Conservation (phyloP, 2,329 filamentous ascomycete species). For the Boeremia lycopersici region DNA sequence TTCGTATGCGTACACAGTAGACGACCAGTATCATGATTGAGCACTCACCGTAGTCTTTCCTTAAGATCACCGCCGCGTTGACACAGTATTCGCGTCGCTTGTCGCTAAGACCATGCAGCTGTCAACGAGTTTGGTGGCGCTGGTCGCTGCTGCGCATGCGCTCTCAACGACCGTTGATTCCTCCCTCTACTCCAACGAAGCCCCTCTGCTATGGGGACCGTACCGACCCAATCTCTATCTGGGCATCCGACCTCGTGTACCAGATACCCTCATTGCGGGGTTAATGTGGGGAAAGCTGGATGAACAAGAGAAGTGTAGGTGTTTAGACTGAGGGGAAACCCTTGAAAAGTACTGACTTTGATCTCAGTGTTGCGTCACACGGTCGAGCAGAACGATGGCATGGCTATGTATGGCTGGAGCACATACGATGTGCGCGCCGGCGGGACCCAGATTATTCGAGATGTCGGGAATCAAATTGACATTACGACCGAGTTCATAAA, state of each 20-base stretch:
- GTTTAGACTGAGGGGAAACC: slow-evolving; percentile 14
- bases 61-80: slow-evolving; percentile 9
- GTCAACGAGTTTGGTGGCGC: slow-evolving; percentile 24
- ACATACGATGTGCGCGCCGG: slow-evolving; percentile 88
- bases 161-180: slow-evolving; percentile 18
- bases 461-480: slow-evolving; percentile 82
- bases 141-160: slow-evolving; percentile 20
- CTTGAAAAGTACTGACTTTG: slow-evolving; percentile 12
- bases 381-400: slow-evolving; percentile 90
- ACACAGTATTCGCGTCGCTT: slow-evolving; percentile 9
- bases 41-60: slow-evolving; percentile 13
- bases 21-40: slow-evolving; percentile 4
- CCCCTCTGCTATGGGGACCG: slow-evolving; percentile 91
- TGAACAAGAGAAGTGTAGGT: slow-evolving; percentile 74
- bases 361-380: slow-evolving; percentile 75
- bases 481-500: slow-evolving; percentile 92
- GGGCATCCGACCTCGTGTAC: slow-evolving; percentile 79
- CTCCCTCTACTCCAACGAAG: slow-evolving; percentile 58
- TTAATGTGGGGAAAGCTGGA: slow-evolving; percentile 90
- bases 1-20: not conserved
- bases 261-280: slow-evolving; percentile 78
- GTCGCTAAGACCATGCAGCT: slow-evolving; percentile 23
- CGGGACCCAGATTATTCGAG: slow-evolving; percentile 85
- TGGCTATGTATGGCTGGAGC: slow-evolving; percentile 95
- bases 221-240: slow-evolving; percentile 95